Conservation (phyloP, 2,329 filamentous ascomycete species). For the Alternaria angustiovoidea region DNA sequence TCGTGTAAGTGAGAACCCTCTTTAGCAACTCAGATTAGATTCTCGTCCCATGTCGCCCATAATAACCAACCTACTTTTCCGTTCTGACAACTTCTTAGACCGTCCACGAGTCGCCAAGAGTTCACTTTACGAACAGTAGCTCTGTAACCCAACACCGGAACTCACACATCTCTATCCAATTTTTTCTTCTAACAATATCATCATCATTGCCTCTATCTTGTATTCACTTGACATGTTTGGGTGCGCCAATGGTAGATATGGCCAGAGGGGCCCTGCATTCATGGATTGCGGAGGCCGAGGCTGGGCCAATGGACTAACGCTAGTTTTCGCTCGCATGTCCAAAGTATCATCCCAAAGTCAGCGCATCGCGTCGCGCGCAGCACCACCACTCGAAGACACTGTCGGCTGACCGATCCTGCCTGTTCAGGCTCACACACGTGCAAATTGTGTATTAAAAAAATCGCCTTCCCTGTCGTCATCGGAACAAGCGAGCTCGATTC, state of each 20-base stretch:
- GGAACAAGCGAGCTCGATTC: conserved; percentile 3
- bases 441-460: neutral
- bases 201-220: neutral
- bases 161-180: neutral
- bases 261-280: conserved; percentile 12
- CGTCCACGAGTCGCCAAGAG: conserved; percentile 10
- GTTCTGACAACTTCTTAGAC: conserved; percentile 17
- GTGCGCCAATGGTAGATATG: conserved; percentile 6
- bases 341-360: conserved; percentile 10
- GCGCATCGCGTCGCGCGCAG: conserved; percentile 13
- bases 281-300: conserved; percentile 7
- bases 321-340: conserved; percentile 18
- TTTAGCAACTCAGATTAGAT: neutral
- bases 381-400: conserved; percentile 11
- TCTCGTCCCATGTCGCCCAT: neutral
- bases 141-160: neutral
- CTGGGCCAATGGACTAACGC: conserved; percentile 8
- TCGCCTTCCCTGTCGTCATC: conserved; percentile 2
- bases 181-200: neutral
- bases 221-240: conserved; percentile 3
- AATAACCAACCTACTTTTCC: neutral
- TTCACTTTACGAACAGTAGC: neutral
- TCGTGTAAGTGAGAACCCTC: conserved; percentile 9
- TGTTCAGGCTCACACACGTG: conserved; percentile 3
- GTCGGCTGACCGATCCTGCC: neutral